phyloP scores from a whole-genome alignment of 495 filamentous ascomycete genomes.

The Penicillium daleae region DNA sequence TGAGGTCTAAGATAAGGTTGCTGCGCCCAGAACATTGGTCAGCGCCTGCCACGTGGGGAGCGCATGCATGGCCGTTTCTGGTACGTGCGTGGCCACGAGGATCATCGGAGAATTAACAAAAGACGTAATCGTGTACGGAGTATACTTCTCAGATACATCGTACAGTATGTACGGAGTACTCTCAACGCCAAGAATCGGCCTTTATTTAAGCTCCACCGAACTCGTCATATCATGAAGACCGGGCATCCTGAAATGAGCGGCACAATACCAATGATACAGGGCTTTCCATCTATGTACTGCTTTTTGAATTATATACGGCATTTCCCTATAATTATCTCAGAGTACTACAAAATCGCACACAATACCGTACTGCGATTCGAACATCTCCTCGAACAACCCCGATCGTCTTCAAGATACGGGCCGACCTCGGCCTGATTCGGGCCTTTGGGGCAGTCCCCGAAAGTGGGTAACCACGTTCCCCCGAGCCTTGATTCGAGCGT shows the following conservation, averaged over 20 bases:
- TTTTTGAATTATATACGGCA: too few species aligned
- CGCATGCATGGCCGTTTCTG: conserved; percentile 1
- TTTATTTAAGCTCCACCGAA: not conserved
- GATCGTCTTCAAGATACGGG: not conserved
- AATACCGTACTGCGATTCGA: not conserved
- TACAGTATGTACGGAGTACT: too few species aligned
- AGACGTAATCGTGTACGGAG: too few species aligned
- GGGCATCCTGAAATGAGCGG: not conserved
- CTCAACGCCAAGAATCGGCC: not conserved
- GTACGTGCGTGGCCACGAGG: conserved; percentile 4
- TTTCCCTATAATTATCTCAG: not conserved
- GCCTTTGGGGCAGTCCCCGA: not conserved
- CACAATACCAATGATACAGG: not conserved
- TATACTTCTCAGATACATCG: too few species aligned
- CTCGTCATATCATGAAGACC: not conserved
- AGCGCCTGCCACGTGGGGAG: conserved; percentile 7
- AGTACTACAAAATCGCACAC: not conserved
- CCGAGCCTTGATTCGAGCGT: conserved; percentile 1
- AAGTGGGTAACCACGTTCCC: not conserved
- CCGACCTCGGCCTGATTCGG: not conserved
- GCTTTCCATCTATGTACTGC: not conserved
- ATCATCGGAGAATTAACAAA: not conserved
- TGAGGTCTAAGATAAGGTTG: too few species aligned
- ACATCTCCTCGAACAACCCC: not conserved
- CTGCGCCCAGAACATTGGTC: not conserved